phyloP scores from a whole-genome alignment of 2,329 filamentous ascomycete species.

The Penicillium vulpinum region DNA sequence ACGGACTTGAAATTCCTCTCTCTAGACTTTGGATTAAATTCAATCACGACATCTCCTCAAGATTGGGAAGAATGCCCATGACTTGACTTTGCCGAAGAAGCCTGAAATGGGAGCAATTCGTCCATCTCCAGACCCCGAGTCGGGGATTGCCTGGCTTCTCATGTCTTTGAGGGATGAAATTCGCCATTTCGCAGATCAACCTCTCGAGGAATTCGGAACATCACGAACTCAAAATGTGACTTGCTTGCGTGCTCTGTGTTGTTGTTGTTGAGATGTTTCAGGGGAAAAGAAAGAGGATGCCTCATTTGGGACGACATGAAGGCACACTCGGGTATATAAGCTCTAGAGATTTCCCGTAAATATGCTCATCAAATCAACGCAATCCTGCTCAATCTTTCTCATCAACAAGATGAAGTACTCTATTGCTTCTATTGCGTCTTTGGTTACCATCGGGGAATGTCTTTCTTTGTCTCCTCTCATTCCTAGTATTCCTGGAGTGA shows the following conservation, averaged over 20 bases:
- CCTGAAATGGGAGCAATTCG: neutral
- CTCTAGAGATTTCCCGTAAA: conserved; percentile 17
- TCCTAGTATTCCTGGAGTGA: conserved; percentile 60
- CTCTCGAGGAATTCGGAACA: conserved; percentile 10
- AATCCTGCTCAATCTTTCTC: neutral
- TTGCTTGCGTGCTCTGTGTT: conserved; percentile 18
- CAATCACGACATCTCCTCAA: conserved; percentile 15
- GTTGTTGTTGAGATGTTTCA: neutral
- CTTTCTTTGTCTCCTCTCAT: conserved; percentile 56
- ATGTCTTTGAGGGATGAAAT: neutral
- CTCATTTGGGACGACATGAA: neutral
- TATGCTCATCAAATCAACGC: conserved; percentile 14
- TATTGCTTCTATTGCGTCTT: conserved; percentile 15
- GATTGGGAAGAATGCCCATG: neutral
- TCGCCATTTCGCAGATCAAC: conserved; percentile 16
- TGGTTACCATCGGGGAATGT: conserved; percentile 21
- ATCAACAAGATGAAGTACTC: conserved; percentile 21
- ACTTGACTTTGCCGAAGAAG: neutral
- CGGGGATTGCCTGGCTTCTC: neutral
- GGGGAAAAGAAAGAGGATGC: neutral
- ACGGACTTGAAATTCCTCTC: neutral
- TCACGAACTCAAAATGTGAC: neutral
- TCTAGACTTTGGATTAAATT: neutral
- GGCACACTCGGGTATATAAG: conserved; percentile 15
- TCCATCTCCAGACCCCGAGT: neutral